Evolutionary conservation across 768 basidiomycete genomes (phyloP).

Genomic region (Dentipellis fragilis): DNA sequence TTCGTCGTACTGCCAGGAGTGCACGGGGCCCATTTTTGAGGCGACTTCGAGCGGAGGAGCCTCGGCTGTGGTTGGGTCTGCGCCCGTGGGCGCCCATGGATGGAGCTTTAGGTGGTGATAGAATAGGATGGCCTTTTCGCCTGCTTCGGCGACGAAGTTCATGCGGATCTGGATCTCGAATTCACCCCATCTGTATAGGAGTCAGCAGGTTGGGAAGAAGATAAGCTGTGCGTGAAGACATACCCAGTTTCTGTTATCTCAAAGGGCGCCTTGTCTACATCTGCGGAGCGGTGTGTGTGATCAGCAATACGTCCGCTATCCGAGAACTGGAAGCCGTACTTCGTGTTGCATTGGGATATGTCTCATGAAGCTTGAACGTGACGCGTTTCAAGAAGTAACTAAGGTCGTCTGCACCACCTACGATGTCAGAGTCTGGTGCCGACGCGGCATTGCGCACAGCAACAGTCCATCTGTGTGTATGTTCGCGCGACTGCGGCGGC

Average conservation of each 20-base stretch:
- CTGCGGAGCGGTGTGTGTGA: slow-evolving; percentile 29
- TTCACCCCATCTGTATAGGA: slow-evolving; percentile 80
- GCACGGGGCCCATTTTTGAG: slow-evolving; percentile 65
- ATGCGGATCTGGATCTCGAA: slow-evolving; percentile 93
- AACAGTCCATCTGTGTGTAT: slow-evolving; percentile 96
- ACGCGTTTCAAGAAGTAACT: slow-evolving; percentile 92
- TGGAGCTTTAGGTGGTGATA: slow-evolving; percentile 95
- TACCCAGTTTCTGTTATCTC: slow-evolving; percentile 94
- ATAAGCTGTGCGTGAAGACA: slow-evolving; percentile 8
- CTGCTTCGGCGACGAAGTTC: slow-evolving; percentile 80
- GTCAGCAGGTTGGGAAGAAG: neutral
- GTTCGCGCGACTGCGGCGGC: slow-evolving; percentile 41
- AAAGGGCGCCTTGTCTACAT: slow-evolving; percentile 87
- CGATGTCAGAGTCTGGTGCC: slow-evolving; percentile 57
- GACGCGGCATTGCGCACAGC: slow-evolving; percentile 86
- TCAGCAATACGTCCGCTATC: neutral
- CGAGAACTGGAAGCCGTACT: slow-evolving; percentile 39
- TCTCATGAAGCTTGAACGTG: slow-evolving; percentile 96
- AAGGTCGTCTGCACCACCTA: slow-evolving; percentile 86
- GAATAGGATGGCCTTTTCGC: slow-evolving; percentile 80
- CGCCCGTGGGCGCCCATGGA: slow-evolving; percentile 65
- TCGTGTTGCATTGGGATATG: slow-evolving; percentile 82
- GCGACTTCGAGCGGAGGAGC: slow-evolving; percentile 60
- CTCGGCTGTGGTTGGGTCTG: slow-evolving; percentile 57
- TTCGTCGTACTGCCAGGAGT: slow-evolving; percentile 99